A percentile compares a stretch with the other conserved stretches of the same genome.
These are phyloP conservation scores for Penicillium sp. DNA, from an alignment of 2,329 filamentous ascomycete species.

Conservation along the genomic window DNA sequence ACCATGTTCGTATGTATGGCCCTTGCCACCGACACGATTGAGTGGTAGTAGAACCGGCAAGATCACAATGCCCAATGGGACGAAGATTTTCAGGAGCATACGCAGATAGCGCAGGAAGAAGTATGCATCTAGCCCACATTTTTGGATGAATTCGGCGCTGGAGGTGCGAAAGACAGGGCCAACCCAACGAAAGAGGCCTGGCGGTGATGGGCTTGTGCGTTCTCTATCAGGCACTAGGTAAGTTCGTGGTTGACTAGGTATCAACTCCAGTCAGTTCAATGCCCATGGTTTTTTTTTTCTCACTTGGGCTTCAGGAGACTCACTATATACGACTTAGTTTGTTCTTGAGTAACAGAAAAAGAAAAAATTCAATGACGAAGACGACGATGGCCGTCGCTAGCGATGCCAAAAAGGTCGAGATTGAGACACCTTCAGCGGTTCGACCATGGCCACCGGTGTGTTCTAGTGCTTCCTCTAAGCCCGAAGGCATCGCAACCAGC, in stretches of 20 bases:
- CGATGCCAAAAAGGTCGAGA: conserved; percentile 63
- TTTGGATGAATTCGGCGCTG: conserved; percentile 84
- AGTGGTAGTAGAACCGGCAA: conserved; percentile 83
- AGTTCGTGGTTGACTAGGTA: conserved; percentile 70
- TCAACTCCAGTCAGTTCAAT: conserved; percentile 8
- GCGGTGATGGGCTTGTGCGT: conserved; percentile 72
- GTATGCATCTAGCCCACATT: conserved; percentile 94
- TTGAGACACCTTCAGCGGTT: conserved; percentile 36
- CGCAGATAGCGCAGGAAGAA: conserved; percentile 92
- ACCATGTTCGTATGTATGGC: conserved; percentile 52
- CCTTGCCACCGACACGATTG: conserved; percentile 71
- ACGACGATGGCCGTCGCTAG: conserved; percentile 61
- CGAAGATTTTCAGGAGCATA: conserved; percentile 85
- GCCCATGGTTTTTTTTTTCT: neutral
- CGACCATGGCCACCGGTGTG: conserved; percentile 38
- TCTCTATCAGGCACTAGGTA: conserved; percentile 84
- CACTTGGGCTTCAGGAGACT: conserved; percentile 32
- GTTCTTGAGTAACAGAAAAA: conserved; percentile 76
- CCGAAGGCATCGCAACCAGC: conserved; percentile 24
- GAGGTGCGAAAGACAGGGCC: conserved; percentile 63
- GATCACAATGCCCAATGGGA: conserved; percentile 74
- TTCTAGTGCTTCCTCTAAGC: conserved; percentile 37
- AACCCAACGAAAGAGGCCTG: conserved; percentile 55
- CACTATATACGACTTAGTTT: conserved; percentile 82
- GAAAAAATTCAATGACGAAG: conserved; percentile 61